Evolutionary conservation across 2,329 filamentous ascomycete genomes (phyloP).

Genomic region (Hymenoscyphus occultus): DNA sequence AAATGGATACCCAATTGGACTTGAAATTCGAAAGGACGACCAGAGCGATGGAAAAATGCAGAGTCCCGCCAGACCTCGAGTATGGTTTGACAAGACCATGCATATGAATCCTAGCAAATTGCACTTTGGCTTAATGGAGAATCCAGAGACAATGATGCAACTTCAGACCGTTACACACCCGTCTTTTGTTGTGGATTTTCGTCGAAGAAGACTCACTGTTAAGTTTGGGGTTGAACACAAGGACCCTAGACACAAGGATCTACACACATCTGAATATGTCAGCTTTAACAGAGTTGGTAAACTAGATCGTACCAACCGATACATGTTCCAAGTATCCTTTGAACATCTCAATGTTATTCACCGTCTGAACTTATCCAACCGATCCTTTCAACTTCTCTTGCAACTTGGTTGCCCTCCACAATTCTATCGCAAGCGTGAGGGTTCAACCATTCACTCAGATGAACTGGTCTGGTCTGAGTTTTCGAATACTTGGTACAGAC

Average conservation of each 20-base stretch:
- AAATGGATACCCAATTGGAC: constrained; percentile 15
- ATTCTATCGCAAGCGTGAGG: constrained; percentile 35
- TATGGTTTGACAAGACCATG: constrained; percentile 39
- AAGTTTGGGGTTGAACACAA: constrained; percentile 39
- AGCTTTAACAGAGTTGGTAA: constrained; percentile 16
- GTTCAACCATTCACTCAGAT: constrained; percentile 34
- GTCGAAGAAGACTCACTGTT: constrained; percentile 40
- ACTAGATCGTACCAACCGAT: constrained; percentile 31
- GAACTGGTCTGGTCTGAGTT: constrained; percentile 51
- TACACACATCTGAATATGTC: constrained; percentile 17
- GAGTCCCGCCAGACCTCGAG: constrained; percentile 35
- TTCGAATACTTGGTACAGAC: constrained; percentile 58
- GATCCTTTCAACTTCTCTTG: constrained; percentile 44
- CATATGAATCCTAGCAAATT: constrained; percentile 46
- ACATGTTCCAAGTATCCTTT: constrained; percentile 39
- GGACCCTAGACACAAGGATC: constrained; percentile 24
- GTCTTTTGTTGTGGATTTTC: constrained; percentile 42
- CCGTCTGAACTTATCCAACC: constrained; percentile 36
- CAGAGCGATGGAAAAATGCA: constrained; percentile 22
- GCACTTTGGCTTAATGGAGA: constrained; percentile 60
- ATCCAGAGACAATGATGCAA: constrained; percentile 54
- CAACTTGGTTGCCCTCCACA: constrained; percentile 46
- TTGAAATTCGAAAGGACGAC: constrained; percentile 11
- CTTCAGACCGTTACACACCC: constrained; percentile 46
- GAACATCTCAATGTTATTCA: constrained; percentile 46